Conservation (phyloP, 1,284 basidiomycete species). For the Ceraceosorus guamensis region DNA sequence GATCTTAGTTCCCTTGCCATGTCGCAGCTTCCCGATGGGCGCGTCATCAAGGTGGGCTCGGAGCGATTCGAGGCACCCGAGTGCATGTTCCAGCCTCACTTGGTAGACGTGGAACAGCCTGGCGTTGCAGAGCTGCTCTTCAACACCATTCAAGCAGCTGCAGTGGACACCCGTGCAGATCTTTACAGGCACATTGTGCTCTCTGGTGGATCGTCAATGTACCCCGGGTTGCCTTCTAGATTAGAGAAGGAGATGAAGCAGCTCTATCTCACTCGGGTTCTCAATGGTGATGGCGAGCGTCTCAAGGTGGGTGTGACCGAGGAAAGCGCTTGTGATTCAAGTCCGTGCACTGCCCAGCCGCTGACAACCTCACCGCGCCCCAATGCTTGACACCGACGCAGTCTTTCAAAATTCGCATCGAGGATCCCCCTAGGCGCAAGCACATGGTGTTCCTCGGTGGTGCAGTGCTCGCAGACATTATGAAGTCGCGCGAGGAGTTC, state of each 20-base stretch:
- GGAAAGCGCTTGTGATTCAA: background rate
- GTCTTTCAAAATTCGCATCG: constrained; percentile 99
- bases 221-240: constrained; percentile 89
- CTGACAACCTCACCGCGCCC: background rate
- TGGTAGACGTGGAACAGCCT: constrained; percentile 93
- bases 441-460: constrained; percentile 99
- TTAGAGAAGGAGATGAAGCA: constrained; percentile 99
- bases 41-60: constrained; percentile 91
- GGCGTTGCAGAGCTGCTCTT: constrained; percentile 97
- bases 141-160: constrained; percentile 86
- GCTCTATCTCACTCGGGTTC: constrained; percentile 81
- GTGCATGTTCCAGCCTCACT: constrained; percentile 99
- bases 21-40: constrained; percentile 93
- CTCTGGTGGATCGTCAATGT: constrained; percentile 89
- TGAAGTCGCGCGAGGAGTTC: constrained; percentile 89
- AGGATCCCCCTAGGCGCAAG: constrained; percentile 93
- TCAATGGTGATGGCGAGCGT: constrained; percentile 74
- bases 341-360: background rate
- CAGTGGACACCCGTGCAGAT: constrained; percentile 81
- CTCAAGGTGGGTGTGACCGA: constrained; percentile 63
- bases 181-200: constrained; percentile 98
- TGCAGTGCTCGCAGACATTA: constrained; percentile 75
- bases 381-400: constrained; percentile 47
- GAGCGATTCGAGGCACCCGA: constrained; percentile 99
- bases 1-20: too few relatives aligned